Evolutionary conservation across 169 alveolate genomes (phyloP), one percentile per base, ranked within the genome.

Genomic region (Plasmodium gonderi): DNA sequence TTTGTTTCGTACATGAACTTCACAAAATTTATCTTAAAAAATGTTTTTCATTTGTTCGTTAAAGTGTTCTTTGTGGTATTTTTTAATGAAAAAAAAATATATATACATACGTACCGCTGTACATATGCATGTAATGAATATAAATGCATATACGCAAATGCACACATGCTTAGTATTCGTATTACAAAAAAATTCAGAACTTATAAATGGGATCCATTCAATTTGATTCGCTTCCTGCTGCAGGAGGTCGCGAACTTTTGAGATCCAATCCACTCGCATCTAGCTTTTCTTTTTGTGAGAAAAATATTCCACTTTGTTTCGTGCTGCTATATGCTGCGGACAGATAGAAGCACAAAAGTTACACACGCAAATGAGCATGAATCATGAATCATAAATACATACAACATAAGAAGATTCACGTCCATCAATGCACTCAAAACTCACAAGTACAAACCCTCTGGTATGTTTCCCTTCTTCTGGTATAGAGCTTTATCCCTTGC

Each of bases 401-500:
- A 60, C 2, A 20, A 36, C 5, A 60, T 23, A n/a, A n/a, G n/a
- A n/a, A n/a, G n/a, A n/a, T n/a, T n/a, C n/a, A n/a, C n/a, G n/a
- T n/a, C n/a, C n/a, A n/a, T n/a, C n/a, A n/a, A n/a, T n/a, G n/a
- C n/a, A n/a, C 72, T 60, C 72, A 36, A 60, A 60, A 11, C 44
- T 72, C 36, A 83, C 74, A 83, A 92, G 85, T 99, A 99, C 95
- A 99, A 96, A 31, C 99, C 99, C 91, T 99, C 99, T 8, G 99
- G 99, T 54, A 98, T 97, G 83, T 98, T 97, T 49, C 99, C 99
- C 98, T 99, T 99, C 97, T 99, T 99, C 94, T 97, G 98, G 95
- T 98, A 98, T 64, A 99, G 97, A 2, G 99, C 99, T 96, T 99
- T 99, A 95, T 99, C 99, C 92, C 98, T 98, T 3, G 99, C 99